These are phyloP conservation scores for Spathaspora boniae DNA, from an alignment of 805 yeast genomes.

Conservation along the genomic window DNA sequence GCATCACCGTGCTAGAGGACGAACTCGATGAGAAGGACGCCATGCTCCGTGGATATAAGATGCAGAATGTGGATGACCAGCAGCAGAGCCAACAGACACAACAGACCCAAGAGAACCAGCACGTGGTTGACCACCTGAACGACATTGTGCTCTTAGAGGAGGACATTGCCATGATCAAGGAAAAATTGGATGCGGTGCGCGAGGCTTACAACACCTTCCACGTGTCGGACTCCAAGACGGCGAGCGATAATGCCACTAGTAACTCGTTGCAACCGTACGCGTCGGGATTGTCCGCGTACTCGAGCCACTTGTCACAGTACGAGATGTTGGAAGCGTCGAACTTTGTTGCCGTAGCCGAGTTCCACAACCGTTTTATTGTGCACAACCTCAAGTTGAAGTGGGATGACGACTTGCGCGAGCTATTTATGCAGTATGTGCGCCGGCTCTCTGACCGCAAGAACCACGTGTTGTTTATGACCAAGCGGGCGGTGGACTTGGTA, in stretches of 20 bases:
- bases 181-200: constrained; percentile 23
- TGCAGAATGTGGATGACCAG: constrained; percentile 6
- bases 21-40: constrained; percentile 28
- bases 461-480: constrained; percentile 43
- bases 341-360: constrained; percentile 28
- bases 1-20: constrained; percentile 15
- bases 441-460: constrained; percentile 42
- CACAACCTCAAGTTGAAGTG: constrained; percentile 75
- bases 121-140: too few relatives aligned
- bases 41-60: constrained; percentile 18
- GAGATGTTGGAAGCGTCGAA: constrained; percentile 22
- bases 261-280: constrained; percentile 10
- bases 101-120: constrained; percentile 7
- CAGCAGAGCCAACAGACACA: too few relatives aligned
- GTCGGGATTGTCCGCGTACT: constrained; percentile 25
- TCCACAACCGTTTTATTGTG: constrained; percentile 66
- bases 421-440: constrained; percentile 54
- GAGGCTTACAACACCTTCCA: constrained; percentile 17
- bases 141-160: too few relatives aligned
- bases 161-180: constrained; percentile 11
- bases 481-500: constrained; percentile 47
- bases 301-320: constrained; percentile 24
- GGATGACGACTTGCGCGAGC: constrained; percentile 68
- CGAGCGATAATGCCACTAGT: constrained; percentile 1
- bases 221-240: background rate